Conservation (phyloP, 768 basidiomycete genomes). For the Mycena filopes region DNA sequence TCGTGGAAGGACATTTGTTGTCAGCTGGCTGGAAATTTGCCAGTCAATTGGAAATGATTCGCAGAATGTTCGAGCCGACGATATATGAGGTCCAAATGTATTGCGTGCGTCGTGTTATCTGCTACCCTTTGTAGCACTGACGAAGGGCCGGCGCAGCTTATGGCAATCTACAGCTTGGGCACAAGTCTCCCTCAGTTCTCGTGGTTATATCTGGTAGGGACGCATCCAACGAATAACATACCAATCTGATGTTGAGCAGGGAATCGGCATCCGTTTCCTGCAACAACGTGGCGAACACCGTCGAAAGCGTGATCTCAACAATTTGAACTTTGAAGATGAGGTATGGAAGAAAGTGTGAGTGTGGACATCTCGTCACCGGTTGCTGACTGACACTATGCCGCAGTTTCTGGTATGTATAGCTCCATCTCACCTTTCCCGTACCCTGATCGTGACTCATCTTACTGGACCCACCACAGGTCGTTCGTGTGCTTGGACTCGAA, state of each 20-base stretch:
- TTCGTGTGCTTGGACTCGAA: conserved; percentile 45
- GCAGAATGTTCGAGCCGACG: conserved; percentile 64
- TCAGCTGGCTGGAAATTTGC: conserved; percentile 71
- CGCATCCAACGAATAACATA: no score
- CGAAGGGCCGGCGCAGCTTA: conserved; percentile 35
- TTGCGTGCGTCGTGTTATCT: conserved; percentile 64
- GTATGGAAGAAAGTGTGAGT: conserved; percentile 70
- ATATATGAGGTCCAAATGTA: conserved; percentile 80
- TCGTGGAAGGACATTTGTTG: conserved; percentile 49
- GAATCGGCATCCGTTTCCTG: conserved; percentile 68
- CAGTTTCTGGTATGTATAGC: conserved; percentile 68
- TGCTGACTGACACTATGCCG: no score
- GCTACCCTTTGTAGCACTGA: no score
- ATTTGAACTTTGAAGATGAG: conserved; percentile 59
- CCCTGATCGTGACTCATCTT: background rate
- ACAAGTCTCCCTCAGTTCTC: conserved; percentile 59
- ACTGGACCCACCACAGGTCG: conserved; percentile 32
- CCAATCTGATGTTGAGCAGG: conserved; percentile 34
- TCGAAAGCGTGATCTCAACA: conserved; percentile 45
- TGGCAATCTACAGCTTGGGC: conserved; percentile 47
- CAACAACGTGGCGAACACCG: conserved; percentile 74
- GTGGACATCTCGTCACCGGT: no score
- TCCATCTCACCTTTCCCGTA: background rate
- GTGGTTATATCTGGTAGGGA: conserved; percentile 58
- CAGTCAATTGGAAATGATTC: conserved; percentile 67